Evolutionary conservation across 306 rosid species (phyloP).

Genomic region (Cicer pinnatifidum): DNA sequence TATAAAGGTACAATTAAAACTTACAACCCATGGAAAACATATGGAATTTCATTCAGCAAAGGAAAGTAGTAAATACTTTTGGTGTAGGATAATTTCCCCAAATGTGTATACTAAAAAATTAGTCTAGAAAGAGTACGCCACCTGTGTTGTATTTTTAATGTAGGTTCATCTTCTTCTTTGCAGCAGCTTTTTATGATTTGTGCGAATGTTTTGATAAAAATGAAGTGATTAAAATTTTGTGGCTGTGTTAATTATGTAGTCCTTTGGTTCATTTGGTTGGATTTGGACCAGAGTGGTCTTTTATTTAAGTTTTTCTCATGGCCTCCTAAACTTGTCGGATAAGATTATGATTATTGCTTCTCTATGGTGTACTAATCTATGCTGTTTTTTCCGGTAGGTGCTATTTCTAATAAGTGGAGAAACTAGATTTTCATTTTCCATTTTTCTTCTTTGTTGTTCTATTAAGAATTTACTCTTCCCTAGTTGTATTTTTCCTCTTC

Average conservation of each 20-base stretch:
- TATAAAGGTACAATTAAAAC: too few species aligned
- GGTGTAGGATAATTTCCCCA: conserved; percentile 3
- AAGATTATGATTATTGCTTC: conserved; percentile 15
- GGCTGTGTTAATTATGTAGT: background rate
- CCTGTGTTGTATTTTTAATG: conserved; percentile 13
- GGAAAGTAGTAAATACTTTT: conserved; percentile 26
- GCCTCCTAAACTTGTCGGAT: background rate
- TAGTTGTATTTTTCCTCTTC: conserved; percentile 1
- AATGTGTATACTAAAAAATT: background rate
- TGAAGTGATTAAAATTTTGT: background rate
- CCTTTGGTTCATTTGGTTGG: conserved; percentile 2
- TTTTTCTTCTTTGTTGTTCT: background rate
- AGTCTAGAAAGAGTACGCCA: background rate
- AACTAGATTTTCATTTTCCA: background rate
- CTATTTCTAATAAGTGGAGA: conserved; percentile 13
- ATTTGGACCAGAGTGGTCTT: background rate
- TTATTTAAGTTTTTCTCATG: background rate
- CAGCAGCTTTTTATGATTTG: background rate
- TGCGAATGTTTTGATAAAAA: background rate
- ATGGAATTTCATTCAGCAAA: background rate
- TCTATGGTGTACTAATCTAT: background rate
- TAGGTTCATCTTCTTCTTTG: background rate
- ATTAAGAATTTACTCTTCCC: background rate
- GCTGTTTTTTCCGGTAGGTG: background rate
- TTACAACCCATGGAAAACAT: background rate